These are phyloP conservation scores for Exophiala oligosperma DNA, from an alignment of 2,329 filamentous ascomycete species.

Conservation along the genomic window DNA sequence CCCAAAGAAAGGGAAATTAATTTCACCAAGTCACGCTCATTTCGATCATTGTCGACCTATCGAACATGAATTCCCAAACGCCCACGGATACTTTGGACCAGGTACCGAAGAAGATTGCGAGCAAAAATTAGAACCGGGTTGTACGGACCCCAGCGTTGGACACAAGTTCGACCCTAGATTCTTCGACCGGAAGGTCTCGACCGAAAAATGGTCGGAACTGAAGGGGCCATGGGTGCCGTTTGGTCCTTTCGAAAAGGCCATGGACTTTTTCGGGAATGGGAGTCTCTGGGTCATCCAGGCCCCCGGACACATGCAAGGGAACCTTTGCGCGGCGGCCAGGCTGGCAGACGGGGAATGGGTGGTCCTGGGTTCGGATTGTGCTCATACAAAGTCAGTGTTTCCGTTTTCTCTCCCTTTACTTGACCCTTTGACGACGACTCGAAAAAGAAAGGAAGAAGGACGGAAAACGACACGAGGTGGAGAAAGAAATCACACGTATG, in stretches of 20 bases:
- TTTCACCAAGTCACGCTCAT: not conserved
- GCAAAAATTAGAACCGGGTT: not conserved
- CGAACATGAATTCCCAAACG: not conserved
- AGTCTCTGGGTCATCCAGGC: conserved; percentile 41
- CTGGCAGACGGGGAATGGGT: not conserved
- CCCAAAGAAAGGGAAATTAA: no score
- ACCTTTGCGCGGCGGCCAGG: conserved; percentile 40
- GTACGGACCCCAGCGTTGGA: not conserved
- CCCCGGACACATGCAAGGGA: conserved; percentile 40
- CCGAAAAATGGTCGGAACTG: not conserved
- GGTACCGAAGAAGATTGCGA: not conserved
- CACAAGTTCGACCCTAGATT: conserved; percentile 2
- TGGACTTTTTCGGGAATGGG: conserved; percentile 42
- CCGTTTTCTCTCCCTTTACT: no score
- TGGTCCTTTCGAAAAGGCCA: conserved; percentile 37
- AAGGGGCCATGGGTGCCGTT: conserved; percentile 32
- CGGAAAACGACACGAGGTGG: not conserved
- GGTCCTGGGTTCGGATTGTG: not conserved
- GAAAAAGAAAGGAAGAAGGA: no score
- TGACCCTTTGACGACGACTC: no score
- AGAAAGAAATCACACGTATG: not conserved
- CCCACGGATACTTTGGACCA: not conserved
- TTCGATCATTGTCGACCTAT: conserved; percentile 4
- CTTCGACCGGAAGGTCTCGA: not conserved
- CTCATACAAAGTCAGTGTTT: not conserved